Base-by-base conservation (phyloP, 2,329 filamentous ascomycete genomes). In the Alternaria triticina region DNA sequence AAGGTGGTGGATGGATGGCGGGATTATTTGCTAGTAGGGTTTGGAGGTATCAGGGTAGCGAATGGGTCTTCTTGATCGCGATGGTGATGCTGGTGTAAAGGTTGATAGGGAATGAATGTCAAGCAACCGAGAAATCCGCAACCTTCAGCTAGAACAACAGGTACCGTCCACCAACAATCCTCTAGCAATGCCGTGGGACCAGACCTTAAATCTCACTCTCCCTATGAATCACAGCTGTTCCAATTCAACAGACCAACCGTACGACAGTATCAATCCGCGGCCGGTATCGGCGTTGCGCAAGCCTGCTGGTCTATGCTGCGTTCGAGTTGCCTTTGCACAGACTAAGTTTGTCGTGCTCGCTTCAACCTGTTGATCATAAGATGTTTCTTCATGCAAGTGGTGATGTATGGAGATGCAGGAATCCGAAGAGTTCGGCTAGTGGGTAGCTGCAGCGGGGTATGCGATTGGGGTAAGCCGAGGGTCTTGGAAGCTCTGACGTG, bases 201-300 rank as follows among this genome's bases (percentile, higher is more conserved):
- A 17, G n/a, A 10, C 5, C 28, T 40, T 25, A 25, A 23, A 11
- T 25, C 13, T 40, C 20, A 43, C n/a, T n/a, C 3, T 17, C 2
- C 33, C 3, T 36, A 47, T 65, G 59, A 67, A 43, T 67, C 61
- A 67, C 36, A 54, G 9, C 25, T 50, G 15, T 13, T 5, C 17
- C 22, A 36, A 8, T 40, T 25, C 20, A 17, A 52, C 51, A 13
- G 12, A 22, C 22, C 11, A 9, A 43, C 13, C 11, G 28, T 45
- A 22, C 30, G 15, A 36, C 30, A 6, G n/a, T 28, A 44, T 54
- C 22, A 45, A 30, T 69, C 61, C 66, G 64, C 66, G 66, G 66
- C 66, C 61, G 66, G 64, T 67, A 58, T 57, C 46, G 64, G 57
- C 45, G 40, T 28, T 40, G 15, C 49, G 49, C 33, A 33, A 13